Percentiles rank a stretch among this genome's conserved stretches.
These are phyloP conservation scores for Tricholoma matsutake DNA, from an alignment of 768 basidiomycete genomes.

Conservation along the genomic window DNA sequence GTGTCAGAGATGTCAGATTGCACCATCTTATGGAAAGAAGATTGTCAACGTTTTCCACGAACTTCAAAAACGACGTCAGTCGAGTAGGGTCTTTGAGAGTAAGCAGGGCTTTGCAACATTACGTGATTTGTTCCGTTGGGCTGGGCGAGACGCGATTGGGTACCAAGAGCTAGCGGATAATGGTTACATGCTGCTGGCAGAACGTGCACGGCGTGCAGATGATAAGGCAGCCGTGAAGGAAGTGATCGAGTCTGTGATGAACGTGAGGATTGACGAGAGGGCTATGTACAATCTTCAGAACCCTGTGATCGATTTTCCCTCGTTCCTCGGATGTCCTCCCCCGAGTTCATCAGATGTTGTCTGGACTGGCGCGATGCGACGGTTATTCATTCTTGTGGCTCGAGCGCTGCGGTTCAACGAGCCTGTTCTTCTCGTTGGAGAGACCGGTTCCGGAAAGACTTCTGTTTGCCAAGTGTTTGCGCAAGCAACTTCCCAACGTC, in stretches of 20 bases:
- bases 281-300: conserved; percentile 61
- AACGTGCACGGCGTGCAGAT: conserved; percentile 79
- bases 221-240: conserved; percentile 90
- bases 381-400: conserved; percentile 79
- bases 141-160: conserved; percentile 80
- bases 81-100: conserved; percentile 92
- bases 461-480: conserved; percentile 93
- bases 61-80: conserved; percentile 87
- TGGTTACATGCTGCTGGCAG: conserved; percentile 96
- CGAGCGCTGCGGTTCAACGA: conserved; percentile 90
- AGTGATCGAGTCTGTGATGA: conserved; percentile 87
- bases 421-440: conserved; percentile 92
- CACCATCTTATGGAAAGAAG: conserved; percentile 87
- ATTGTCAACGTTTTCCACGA: conserved; percentile 93
- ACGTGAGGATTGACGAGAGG: conserved; percentile 74
- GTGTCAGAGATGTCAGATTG: conserved; percentile 88
- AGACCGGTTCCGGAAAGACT: conserved; percentile 97
- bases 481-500: conserved; percentile 50
- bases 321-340: conserved; percentile 54
- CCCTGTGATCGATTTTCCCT: conserved; percentile 34
- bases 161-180: conserved; percentile 94
- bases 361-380: conserved; percentile 93
- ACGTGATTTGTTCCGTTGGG: conserved; percentile 97
- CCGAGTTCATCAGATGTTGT: conserved; percentile 56
- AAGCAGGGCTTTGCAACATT: conserved; percentile 96